Evolutionary conservation across 768 basidiomycete genomes (phyloP).

Genomic region (Cantharellus cinnabarinus): DNA sequence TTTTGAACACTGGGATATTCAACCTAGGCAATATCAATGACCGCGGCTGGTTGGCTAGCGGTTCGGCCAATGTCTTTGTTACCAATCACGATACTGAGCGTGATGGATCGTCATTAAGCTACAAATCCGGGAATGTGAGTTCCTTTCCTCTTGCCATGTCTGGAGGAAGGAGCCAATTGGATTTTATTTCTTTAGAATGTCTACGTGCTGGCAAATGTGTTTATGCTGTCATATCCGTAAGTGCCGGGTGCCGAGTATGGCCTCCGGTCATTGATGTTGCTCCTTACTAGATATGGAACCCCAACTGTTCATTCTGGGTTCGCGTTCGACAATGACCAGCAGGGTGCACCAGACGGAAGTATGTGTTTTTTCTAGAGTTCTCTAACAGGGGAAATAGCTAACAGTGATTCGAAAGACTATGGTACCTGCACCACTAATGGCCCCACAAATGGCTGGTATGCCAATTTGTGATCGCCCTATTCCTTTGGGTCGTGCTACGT

Average conservation of each 20-base stretch:
- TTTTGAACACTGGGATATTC: conserved; percentile 31
- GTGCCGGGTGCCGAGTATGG: conserved; percentile 42
- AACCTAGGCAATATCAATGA: conserved; percentile 29
- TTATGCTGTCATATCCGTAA: conserved; percentile 39
- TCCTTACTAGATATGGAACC: too few relatives aligned
- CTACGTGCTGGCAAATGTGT: conserved; percentile 39
- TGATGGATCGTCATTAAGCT: conserved; percentile 4
- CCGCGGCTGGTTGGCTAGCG: conserved; percentile 37
- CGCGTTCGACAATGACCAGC: conserved; percentile 21
- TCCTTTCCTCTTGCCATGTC: background rate
- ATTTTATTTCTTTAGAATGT: conserved; percentile 38
- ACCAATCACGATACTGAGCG: conserved; percentile 55
- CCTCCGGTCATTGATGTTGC: conserved; percentile 28
- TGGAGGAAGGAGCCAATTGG: conserved; percentile 30
- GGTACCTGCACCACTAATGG: background rate
- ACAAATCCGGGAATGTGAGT: background rate
- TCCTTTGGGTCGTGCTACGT: too few relatives aligned
- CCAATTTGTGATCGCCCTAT: too few relatives aligned
- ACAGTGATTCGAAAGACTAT: background rate
- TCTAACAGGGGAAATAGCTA: background rate
- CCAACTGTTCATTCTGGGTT: conserved; percentile 41
- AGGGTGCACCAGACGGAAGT: conserved; percentile 42
- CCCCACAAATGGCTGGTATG: conserved; percentile 4
- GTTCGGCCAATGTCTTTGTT: conserved; percentile 41
- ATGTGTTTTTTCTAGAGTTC: background rate